Evolutionary conservation across 1,284 basidiomycete genomes (phyloP).

Genomic region (Ustilago bromivora): DNA sequence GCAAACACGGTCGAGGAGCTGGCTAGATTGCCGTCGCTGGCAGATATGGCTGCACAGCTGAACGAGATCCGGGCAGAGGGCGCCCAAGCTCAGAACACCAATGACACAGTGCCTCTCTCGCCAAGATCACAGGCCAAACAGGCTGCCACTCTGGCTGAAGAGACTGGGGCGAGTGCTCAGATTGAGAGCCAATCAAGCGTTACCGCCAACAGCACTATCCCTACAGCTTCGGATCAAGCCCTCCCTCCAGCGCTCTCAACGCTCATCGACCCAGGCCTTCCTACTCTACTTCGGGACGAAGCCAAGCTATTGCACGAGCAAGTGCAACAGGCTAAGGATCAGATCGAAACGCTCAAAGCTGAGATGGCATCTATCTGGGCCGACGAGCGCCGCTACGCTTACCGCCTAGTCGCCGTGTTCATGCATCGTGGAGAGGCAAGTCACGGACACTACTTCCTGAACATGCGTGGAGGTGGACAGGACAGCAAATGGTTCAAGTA

Average conservation of each 20-base stretch:
- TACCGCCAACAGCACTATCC: background rate
- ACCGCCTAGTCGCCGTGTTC: conserved; percentile 94
- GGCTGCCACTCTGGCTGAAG: conserved; percentile 7
- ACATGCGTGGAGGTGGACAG: conserved; percentile 46
- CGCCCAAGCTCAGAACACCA: background rate
- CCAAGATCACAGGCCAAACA: conserved; percentile 14
- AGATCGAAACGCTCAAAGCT: conserved; percentile 75
- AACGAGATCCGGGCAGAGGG: conserved; percentile 23
- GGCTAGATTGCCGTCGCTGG: conserved; percentile 26
- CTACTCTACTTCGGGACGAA: conserved; percentile 42
- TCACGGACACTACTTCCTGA: conserved; percentile 68
- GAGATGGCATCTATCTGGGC: conserved; percentile 84
- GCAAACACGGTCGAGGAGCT: conserved; percentile 39
- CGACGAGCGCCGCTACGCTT: conserved; percentile 78
- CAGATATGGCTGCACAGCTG: conserved; percentile 30
- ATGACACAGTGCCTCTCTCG: conserved; percentile 3
- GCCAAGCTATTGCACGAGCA: conserved; percentile 73
- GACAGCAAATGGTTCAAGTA: conserved; percentile 60
- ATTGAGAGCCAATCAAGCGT: background rate
- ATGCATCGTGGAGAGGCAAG: conserved; percentile 79
- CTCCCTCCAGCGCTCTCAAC: conserved; percentile 19
- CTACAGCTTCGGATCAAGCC: background rate
- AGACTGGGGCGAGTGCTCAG: background rate
- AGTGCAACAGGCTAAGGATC: conserved; percentile 74
- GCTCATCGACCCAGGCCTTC: conserved; percentile 31